Evolutionary conservation across 768 basidiomycete species (phyloP).

Genomic region (Macrolepiota dolichaula): DNA sequence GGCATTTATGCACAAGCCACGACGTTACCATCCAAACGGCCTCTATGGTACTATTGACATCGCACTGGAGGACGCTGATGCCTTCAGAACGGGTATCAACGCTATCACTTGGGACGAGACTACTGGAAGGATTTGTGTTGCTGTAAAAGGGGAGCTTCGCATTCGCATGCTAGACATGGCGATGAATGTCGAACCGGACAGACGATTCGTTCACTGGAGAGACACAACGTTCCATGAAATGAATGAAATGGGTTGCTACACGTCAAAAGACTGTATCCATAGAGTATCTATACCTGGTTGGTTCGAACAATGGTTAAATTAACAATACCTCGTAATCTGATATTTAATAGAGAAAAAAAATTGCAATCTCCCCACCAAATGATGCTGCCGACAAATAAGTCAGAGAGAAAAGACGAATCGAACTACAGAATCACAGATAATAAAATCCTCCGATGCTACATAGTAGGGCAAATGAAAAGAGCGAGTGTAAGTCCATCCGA

Average conservation of each 20-base stretch:
- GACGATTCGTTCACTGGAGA: conserved; percentile 28
- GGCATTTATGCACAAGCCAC: conserved; percentile 3
- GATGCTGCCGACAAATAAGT: neutral
- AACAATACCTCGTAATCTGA: neutral
- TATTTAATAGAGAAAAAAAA: neutral
- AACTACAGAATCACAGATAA: neutral
- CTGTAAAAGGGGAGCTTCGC: conserved; percentile 33
- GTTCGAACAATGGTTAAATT: neutral
- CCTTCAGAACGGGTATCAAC: conserved; percentile 29
- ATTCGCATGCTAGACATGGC: conserved; percentile 52
- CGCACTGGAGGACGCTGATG: conserved; percentile 5
- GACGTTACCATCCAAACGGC: neutral
- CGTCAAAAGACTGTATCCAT: conserved; percentile 2
- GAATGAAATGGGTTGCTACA: neutral
- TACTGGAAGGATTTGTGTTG: conserved; percentile 56
- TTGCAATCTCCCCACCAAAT: neutral
- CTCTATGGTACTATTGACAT: conserved; percentile 7
- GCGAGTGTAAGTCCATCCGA: neutral
- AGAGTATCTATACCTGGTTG: neutral
- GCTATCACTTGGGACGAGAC: conserved; percentile 66
- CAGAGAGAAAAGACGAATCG: neutral
- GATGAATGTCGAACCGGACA: conserved; percentile 21
- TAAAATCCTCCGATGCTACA: neutral
- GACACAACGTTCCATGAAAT: conserved; percentile 14
- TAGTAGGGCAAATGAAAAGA: neutral